phyloP scores from a whole-genome alignment of 176 grass and related monocot species.

The Melocanna baccifera region DNA sequence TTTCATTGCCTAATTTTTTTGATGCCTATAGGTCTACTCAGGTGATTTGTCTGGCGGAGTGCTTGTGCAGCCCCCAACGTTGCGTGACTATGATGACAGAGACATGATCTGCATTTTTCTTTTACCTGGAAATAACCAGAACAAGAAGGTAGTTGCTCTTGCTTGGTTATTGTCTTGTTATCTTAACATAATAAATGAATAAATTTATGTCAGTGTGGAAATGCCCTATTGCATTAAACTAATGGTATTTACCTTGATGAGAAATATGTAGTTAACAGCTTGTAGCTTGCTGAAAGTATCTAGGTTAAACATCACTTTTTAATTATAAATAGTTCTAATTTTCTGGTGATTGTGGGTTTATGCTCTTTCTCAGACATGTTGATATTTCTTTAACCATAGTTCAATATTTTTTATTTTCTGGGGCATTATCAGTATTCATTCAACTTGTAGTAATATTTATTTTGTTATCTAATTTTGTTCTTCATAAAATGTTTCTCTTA shows the following conservation, averaged over 20 bases:
- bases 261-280: not conserved
- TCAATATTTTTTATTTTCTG: not conserved
- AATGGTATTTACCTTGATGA: not conserved
- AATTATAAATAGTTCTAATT: slow-evolving; percentile 9
- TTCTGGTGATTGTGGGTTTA: slow-evolving; percentile 2
- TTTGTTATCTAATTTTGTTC: slow-evolving; percentile 1
- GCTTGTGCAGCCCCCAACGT: slow-evolving; percentile 71
- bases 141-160: slow-evolving; percentile 54
- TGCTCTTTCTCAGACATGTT: slow-evolving; percentile 28
- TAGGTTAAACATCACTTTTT: not conserved
- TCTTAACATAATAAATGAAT: not conserved
- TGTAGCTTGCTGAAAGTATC: slow-evolving; percentile 10
- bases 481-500: not conserved
- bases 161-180: slow-evolving; percentile 25
- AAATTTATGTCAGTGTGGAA: not conserved
- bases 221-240: not conserved
- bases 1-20: slow-evolving; percentile 1
- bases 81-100: slow-evolving; percentile 73
- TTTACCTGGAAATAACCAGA: slow-evolving; percentile 74
- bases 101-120: slow-evolving; percentile 90
- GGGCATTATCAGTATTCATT: not conserved
- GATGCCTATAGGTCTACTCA: slow-evolving; percentile 59
- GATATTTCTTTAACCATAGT: slow-evolving; percentile 8
- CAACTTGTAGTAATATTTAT: not conserved
- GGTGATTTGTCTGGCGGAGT: slow-evolving; percentile 76